A percentile compares a stretch with the other conserved stretches of the same genome.
phyloP scores from a whole-genome alignment of 2,329 filamentous ascomycete species.

The Diaporthe humulicola region DNA sequence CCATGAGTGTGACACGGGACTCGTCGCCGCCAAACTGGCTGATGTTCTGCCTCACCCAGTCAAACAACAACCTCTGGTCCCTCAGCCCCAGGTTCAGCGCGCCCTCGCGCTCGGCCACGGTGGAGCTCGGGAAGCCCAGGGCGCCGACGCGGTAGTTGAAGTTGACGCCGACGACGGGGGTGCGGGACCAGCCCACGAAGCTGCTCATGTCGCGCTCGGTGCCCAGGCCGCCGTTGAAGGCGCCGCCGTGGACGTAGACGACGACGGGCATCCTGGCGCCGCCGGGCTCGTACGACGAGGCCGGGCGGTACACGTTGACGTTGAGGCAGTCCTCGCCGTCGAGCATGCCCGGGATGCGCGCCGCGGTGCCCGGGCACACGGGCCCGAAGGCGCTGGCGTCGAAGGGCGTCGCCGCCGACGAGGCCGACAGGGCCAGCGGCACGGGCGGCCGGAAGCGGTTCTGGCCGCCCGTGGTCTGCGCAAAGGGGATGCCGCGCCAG shows the following conservation, averaged over 20 bases:
- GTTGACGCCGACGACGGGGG: constrained; percentile 68
- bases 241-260: constrained; percentile 75
- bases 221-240: constrained; percentile 69
- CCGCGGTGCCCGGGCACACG: constrained; percentile 53
- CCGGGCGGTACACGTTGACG: constrained; percentile 63
- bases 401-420: constrained; percentile 42
- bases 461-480: constrained; percentile 53
- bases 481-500: constrained; percentile 65
- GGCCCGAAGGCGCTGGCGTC: constrained; percentile 54
- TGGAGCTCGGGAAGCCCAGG: constrained; percentile 77
- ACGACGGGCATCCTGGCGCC: constrained; percentile 58
- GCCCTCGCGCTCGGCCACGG: constrained; percentile 64
- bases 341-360: constrained; percentile 43
- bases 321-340: constrained; percentile 66
- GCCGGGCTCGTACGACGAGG: constrained; percentile 36
- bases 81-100: constrained; percentile 74
- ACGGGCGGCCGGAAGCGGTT: constrained; percentile 61
- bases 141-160: constrained; percentile 76
- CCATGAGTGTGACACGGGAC: constrained; percentile 71
- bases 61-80: constrained; percentile 70
- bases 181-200: constrained; percentile 68
- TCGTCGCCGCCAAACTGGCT: constrained; percentile 71
- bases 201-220: constrained; percentile 71
- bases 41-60: constrained; percentile 73
- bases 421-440: constrained; percentile 45